Conservation (phyloP, 805 yeast genomes). For the Brettanomyces nanus region DNA sequence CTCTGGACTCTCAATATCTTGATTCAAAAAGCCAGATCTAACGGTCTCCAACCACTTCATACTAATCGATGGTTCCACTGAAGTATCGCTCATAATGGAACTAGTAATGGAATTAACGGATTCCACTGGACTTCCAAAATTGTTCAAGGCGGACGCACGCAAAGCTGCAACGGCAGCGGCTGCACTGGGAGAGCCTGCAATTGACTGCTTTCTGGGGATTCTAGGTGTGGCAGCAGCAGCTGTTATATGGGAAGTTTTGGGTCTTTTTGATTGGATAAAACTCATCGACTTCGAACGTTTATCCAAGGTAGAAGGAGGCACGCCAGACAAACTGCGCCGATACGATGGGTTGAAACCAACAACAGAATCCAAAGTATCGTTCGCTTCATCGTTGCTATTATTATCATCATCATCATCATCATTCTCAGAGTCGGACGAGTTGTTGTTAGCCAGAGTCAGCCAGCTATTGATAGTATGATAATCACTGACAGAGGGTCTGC, state of each 20-base stretch:
- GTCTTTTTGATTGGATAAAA: constrained; percentile 44
- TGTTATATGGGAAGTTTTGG: constrained; percentile 36
- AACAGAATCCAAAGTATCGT: constrained; percentile 14
- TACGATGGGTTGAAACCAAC: constrained; percentile 21
- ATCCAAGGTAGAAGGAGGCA: constrained; percentile 31
- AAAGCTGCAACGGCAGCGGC: constrained; percentile 72
- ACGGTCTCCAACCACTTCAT: constrained; percentile 67
- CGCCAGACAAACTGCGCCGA: constrained; percentile 26
- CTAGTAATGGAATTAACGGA: constrained; percentile 27
- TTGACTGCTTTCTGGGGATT: constrained; percentile 49
- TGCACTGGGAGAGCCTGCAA: constrained; percentile 51
- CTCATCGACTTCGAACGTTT: constrained; percentile 64
- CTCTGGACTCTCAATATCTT: constrained; percentile 75
- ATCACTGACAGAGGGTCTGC: background rate
- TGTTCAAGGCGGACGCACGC: constrained; percentile 58
- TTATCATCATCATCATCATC: constrained; percentile 30
- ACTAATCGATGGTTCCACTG: constrained; percentile 32
- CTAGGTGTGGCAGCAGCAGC: constrained; percentile 84
- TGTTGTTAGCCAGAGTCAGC: constrained; percentile 8
- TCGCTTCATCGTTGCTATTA: constrained; percentile 31
- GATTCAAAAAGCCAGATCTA: constrained; percentile 67
- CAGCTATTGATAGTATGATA: no score
- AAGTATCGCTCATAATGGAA: constrained; percentile 27
- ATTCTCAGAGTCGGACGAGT: constrained; percentile 31
- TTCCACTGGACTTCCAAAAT: constrained; percentile 31